A percentile compares a stretch with the other conserved stretches of the same genome.
Evolutionary conservation across 108 stramenopile genomes (phyloP).

Genomic region (Cyclotella atomus): DNA sequence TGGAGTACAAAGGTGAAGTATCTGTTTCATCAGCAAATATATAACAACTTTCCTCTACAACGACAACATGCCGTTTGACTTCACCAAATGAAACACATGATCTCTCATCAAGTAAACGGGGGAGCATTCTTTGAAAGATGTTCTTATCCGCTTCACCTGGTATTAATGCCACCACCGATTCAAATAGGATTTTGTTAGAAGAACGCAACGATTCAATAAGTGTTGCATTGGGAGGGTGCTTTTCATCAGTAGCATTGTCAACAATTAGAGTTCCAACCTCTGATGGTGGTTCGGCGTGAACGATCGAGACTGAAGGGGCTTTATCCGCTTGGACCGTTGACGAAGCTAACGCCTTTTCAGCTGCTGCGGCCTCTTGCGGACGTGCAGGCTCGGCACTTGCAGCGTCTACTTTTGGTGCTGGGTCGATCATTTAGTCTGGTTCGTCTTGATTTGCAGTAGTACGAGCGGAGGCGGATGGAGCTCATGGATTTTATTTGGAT

Average conservation of each 20-base stretch:
- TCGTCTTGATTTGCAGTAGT: not conserved
- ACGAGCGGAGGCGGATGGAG: not conserved
- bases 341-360: conserved; percentile 34
- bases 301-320: conserved; percentile 39
- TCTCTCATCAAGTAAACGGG: conserved; percentile 57
- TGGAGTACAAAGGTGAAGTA: conserved; percentile 66
- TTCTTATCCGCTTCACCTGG: conserved; percentile 55
- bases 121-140: conserved; percentile 39
- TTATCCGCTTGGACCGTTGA: conserved; percentile 30
- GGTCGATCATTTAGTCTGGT: conserved; percentile 25
- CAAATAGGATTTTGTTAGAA: conserved; percentile 50
- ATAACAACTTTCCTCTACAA: conserved; percentile 47
- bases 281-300: conserved; percentile 20
- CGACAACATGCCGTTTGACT: conserved; percentile 58
- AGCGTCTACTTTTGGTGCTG: conserved; percentile 65
- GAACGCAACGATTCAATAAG: conserved; percentile 47
- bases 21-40: conserved; percentile 57
- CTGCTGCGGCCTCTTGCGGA: conserved; percentile 17
- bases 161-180: conserved; percentile 55
- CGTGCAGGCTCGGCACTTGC: conserved; percentile 38
- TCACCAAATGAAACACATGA: conserved; percentile 72
- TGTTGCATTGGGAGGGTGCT: not conserved
- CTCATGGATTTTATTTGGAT: not conserved
- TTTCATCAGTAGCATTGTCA: not conserved
- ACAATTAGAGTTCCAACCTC: conserved; percentile 9